Conservation (phyloP, 805 yeast genomes). For the Ogataea naganishii region DNA sequence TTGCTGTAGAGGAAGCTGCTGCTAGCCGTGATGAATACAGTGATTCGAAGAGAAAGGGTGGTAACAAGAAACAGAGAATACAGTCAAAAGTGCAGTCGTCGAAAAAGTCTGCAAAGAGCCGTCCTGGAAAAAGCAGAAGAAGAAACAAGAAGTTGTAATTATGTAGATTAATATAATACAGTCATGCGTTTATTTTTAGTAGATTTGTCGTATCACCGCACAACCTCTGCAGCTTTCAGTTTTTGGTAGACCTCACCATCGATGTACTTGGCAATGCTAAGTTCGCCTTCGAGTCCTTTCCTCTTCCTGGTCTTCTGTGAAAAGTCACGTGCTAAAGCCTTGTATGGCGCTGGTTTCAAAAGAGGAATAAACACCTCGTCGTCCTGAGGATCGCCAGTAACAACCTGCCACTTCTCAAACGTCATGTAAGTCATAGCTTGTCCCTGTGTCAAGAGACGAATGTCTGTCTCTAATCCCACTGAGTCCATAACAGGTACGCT, state of each 20-base stretch:
- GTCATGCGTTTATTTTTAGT: neutral
- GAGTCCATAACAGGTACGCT: slow-evolving; percentile 84
- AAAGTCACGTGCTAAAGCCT: slow-evolving; percentile 78
- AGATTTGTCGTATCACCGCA: slow-evolving; percentile 1
- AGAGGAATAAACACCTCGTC: slow-evolving; percentile 51
- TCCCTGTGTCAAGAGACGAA: slow-evolving; percentile 70
- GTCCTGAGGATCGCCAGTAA: slow-evolving; percentile 91
- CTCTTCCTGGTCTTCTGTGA: slow-evolving; percentile 82
- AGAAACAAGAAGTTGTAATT: slow-evolving; percentile 17
- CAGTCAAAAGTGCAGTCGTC: slow-evolving; percentile 60
- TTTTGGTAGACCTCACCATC: slow-evolving; percentile 50
- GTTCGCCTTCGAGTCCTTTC: slow-evolving; percentile 76
- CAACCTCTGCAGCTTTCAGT: slow-evolving; percentile 25
- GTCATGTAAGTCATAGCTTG: slow-evolving; percentile 61
- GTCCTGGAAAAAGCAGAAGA: slow-evolving; percentile 54
- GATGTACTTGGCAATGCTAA: slow-evolving; percentile 55
- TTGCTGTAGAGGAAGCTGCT: slow-evolving; percentile 89
- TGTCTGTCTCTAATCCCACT: slow-evolving; percentile 80
- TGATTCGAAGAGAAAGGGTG: slow-evolving; percentile 48
- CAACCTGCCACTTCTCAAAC: slow-evolving; percentile 66
- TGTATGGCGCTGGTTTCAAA: slow-evolving; percentile 64
- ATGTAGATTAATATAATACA: slow-evolving; percentile 3
- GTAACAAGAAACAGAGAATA: slow-evolving; percentile 63
- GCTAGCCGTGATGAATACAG: slow-evolving; percentile 40
- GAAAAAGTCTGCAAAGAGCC: slow-evolving; percentile 33